Percentiles rank a stretch among this genome's conserved stretches.
These are phyloP conservation scores for Paracoccidioides brasiliensis DNA, from an alignment of 2,329 filamentous ascomycete species.

Conservation along the genomic window DNA sequence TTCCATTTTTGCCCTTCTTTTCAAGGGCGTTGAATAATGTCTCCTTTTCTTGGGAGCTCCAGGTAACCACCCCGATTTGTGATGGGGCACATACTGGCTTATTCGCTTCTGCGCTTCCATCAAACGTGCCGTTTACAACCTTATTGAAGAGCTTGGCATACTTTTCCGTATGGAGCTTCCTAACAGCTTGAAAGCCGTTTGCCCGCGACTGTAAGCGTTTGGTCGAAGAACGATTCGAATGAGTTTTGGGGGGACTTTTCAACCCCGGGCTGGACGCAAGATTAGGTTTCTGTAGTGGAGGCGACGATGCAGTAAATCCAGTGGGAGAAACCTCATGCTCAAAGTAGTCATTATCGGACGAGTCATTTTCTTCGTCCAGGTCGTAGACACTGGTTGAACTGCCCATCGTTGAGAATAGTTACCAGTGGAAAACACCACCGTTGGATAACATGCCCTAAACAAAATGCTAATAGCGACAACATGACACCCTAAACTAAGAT, in stretches of 20 bases:
- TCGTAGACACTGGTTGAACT: conserved; percentile 20
- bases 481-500: conserved; percentile 3
- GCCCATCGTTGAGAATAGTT: conserved; percentile 24
- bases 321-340: background rate
- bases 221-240: background rate
- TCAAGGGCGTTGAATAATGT: conserved; percentile 53
- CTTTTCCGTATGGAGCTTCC: conserved; percentile 35
- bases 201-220: conserved; percentile 5
- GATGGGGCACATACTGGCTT: conserved; percentile 26
- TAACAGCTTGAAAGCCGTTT: conserved; percentile 16
- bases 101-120: conserved; percentile 4
- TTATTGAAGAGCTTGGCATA: conserved; percentile 43
- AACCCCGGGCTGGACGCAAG: conserved; percentile 6
- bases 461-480: conserved; percentile 1
- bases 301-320: conserved; percentile 8
- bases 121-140: conserved; percentile 36
- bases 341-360: background rate
- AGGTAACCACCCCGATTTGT: conserved; percentile 56
- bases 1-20: conserved; percentile 50
- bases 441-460: conserved; percentile 2
- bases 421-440: background rate
- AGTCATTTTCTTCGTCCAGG: conserved; percentile 18
- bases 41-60: conserved; percentile 60
- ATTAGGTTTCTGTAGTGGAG: conserved; percentile 8
- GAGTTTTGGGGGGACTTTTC: background rate